A percentile compares a stretch with the other conserved stretches of the same genome.
Evolutionary conservation across 139 green algal species (phyloP).

Genomic region (Coccomyxa sp.): DNA sequence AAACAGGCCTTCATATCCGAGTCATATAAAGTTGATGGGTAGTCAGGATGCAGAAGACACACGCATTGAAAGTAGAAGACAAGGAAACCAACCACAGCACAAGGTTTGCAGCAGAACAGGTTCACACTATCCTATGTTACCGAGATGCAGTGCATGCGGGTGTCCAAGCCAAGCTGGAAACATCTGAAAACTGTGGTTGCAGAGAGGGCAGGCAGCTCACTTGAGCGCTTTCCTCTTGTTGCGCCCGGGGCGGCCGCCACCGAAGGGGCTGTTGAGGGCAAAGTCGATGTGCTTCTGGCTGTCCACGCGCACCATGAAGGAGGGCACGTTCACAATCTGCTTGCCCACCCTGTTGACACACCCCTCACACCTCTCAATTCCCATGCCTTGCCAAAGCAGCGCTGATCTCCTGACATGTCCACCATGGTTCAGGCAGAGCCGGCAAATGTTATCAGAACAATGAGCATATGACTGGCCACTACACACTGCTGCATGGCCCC

Average conservation of each 20-base stretch:
- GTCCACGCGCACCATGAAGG: constrained; percentile 97
- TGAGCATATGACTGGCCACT: no score
- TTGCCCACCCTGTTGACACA: constrained; percentile 85
- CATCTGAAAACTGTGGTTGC: background rate
- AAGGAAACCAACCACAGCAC: no score
- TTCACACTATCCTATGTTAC: background rate
- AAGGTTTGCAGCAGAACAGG: no score
- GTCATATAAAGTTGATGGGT: no score
- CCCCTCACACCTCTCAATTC: background rate
- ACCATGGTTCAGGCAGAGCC: background rate
- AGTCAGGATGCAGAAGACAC: no score
- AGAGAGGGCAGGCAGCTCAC: constrained; percentile 1
- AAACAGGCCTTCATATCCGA: no score
- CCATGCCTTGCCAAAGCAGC: background rate
- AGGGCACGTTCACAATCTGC: constrained; percentile 99
- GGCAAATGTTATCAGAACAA: no score
- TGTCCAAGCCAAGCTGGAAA: background rate
- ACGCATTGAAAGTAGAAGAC: no score
- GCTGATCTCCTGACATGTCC: background rate
- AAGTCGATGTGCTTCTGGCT: constrained; percentile 99
- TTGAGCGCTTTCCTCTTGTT: constrained; percentile 74
- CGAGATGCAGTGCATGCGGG: background rate
- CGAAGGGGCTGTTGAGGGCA: constrained; percentile 92
- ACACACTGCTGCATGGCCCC: no score
- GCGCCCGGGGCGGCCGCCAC: constrained; percentile 93